These are phyloP conservation scores for Colletotrichum tropicicola DNA, from an alignment of 2,329 filamentous ascomycete genomes.

Conservation along the genomic window DNA sequence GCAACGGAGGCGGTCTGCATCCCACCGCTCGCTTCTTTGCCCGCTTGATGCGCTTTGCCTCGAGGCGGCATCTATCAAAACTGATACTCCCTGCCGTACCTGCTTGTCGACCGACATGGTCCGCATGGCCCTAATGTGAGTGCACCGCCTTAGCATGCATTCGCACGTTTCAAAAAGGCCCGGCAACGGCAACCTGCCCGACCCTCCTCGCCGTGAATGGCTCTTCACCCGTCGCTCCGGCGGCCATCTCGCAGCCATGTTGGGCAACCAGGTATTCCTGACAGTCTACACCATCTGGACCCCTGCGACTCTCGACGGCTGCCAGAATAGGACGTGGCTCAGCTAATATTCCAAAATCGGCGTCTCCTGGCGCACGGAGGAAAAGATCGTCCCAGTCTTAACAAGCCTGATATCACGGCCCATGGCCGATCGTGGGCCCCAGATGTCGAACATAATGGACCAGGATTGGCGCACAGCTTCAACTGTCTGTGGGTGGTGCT, in stretches of 20 bases:
- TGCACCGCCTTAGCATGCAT: slow-evolving; percentile 12
- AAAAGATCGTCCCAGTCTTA: slow-evolving; percentile 4
- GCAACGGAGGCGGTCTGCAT: slow-evolving; percentile 12
- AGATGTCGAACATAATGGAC: slow-evolving; percentile 20
- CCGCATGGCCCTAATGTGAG: slow-evolving; percentile 13
- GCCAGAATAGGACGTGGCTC: neutral
- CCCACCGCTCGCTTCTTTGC: slow-evolving; percentile 10
- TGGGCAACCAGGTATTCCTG: neutral
- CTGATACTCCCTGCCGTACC: neutral
- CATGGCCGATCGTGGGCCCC: slow-evolving; percentile 18
- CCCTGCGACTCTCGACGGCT: neutral
- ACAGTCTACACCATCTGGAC: neutral
- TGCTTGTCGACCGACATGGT: slow-evolving; percentile 3
- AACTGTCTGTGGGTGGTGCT: slow-evolving; percentile 28
- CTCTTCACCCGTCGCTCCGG: neutral
- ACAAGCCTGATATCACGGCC: slow-evolving; percentile 2
- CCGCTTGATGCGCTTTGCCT: slow-evolving; percentile 13
- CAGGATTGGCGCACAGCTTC: slow-evolving; percentile 28
- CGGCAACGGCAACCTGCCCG: slow-evolving; percentile 1
- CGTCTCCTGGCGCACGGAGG: slow-evolving; percentile 3
- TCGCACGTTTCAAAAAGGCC: slow-evolving; percentile 12
- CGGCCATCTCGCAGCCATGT: neutral
- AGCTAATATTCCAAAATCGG: neutral
- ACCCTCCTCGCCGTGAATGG: neutral
- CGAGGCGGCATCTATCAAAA: slow-evolving; percentile 15